A percentile compares a stretch with the other conserved stretches of the same genome.
Conservation (phyloP, 2,329 filamentous ascomycete species). For the Clarireedia homoeocarpa region DNA sequence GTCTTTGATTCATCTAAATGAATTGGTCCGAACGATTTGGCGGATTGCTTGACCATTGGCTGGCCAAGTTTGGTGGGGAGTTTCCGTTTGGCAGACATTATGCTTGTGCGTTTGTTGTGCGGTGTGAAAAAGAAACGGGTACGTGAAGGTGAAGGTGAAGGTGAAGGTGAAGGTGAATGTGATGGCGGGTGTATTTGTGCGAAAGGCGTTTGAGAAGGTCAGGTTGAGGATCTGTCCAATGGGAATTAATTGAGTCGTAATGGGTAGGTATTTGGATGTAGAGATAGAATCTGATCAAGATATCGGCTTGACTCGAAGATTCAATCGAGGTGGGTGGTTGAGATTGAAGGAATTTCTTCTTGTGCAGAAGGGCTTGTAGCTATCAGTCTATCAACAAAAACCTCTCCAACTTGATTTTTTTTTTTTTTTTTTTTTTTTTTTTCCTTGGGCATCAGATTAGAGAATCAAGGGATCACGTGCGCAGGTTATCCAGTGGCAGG, state of each 20-base stretch:
- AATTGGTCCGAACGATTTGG: constrained; percentile 41
- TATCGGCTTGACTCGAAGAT: too few species aligned
- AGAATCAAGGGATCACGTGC: too few species aligned
- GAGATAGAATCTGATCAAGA: neutral
- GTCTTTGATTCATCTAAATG: constrained; percentile 52
- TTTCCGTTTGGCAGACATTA: constrained; percentile 56
- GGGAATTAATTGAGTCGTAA: neutral
- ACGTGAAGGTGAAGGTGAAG: neutral
- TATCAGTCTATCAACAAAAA: constrained; percentile 1
- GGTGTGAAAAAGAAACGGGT: neutral
- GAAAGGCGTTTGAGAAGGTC: neutral
- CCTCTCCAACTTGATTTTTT: neutral
- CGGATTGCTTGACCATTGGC: constrained; percentile 46
- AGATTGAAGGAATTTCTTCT: too few species aligned
- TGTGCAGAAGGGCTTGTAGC: neutral
- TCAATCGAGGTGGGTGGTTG: too few species aligned
- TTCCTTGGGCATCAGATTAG: too few species aligned
- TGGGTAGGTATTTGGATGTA: neutral
- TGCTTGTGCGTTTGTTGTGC: neutral
- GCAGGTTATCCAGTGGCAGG: neutral
- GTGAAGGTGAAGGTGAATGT: neutral
- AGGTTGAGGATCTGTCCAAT: neutral
- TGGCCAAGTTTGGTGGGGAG: constrained; percentile 47
- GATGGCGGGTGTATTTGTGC: neutral
- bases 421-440: too few species aligned